phyloP scores from a whole-genome alignment of 257 asterid genomes.

The Hygrophila difformis region DNA sequence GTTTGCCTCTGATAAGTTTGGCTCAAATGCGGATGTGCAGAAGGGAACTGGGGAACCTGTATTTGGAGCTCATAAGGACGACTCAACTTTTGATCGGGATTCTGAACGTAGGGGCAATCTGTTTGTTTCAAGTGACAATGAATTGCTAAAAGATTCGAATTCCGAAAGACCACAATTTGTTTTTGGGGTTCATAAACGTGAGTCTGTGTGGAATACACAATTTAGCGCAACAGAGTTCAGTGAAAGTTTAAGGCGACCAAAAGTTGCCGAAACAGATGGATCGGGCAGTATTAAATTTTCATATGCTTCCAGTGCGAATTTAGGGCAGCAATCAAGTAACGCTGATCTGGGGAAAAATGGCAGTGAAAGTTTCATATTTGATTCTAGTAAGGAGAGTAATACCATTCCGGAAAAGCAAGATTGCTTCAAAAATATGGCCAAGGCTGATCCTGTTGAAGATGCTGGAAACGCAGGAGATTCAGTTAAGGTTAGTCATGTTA shows the following conservation, averaged over 20 bases:
- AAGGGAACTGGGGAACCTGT: constrained; percentile 22
- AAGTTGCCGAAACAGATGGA: constrained; percentile 11
- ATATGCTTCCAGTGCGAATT: constrained; percentile 21
- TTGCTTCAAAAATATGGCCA: background rate
- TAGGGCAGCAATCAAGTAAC: constrained; percentile 13
- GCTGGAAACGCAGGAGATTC: constrained; percentile 22
- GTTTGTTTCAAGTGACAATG: no score
- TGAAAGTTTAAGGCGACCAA: constrained; percentile 11
- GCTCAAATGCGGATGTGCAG: constrained; percentile 16
- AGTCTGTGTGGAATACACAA: constrained; percentile 6
- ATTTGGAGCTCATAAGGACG: constrained; percentile 18
- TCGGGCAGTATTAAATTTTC: constrained; percentile 9
- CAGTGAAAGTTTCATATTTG: constrained; percentile 23
- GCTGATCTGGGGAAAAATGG: constrained; percentile 11
- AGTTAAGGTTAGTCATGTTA: constrained; percentile 23
- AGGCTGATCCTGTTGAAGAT: constrained; percentile 16
- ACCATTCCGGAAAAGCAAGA: constrained; percentile 16
- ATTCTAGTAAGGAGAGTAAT: constrained; percentile 13
- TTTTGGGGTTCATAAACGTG: constrained; percentile 16
- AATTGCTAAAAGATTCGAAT: constrained; percentile 8
- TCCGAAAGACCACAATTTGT: constrained; percentile 13
- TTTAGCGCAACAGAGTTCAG: constrained; percentile 12
- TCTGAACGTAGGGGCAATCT: no score
- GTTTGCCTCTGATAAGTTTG: constrained; percentile 20
- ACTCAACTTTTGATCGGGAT: no score